phyloP scores from a whole-genome alignment of 305 asterid species.

The Caryopteris hybrid region DNA sequence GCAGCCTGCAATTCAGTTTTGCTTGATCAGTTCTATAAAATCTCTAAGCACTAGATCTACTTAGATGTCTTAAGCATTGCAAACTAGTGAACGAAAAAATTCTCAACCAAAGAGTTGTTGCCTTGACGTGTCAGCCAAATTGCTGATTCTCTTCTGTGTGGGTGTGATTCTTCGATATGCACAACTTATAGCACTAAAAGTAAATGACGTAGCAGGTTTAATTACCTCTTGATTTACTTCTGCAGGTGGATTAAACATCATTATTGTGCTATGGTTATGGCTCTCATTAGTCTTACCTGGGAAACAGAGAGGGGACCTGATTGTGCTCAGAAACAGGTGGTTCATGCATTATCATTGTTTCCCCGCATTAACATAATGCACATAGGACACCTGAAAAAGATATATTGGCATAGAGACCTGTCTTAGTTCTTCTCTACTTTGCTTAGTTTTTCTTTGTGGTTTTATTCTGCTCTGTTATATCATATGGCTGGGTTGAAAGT shows the following conservation, averaged over 20 bases:
- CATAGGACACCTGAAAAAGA: slow-evolving; percentile 15
- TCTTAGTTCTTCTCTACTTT: too few relatives aligned
- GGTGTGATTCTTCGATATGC: neutral
- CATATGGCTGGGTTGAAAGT: slow-evolving; percentile 17
- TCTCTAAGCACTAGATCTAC: neutral
- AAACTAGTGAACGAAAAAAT: neutral
- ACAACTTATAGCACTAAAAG: neutral
- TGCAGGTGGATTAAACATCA: slow-evolving; percentile 99
- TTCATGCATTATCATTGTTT: neutral
- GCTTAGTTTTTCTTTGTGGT: neutral
- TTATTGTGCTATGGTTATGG: slow-evolving; percentile 92
- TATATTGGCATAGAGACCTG: neutral
- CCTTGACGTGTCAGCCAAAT: neutral
- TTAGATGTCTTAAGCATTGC: neutral
- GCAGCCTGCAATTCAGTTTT: neutral
- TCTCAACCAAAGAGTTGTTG: neutral
- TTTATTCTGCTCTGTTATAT: neutral
- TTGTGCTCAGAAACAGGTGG: slow-evolving; percentile 91
- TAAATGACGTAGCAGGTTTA: neutral
- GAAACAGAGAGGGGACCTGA: slow-evolving; percentile 79
- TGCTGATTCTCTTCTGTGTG: slow-evolving; percentile 1
- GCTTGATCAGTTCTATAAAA: neutral
- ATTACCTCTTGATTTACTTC: slow-evolving; percentile 2
- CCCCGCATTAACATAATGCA: neutral
- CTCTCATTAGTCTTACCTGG: slow-evolving; percentile 98